Conservation (phyloP, 2,329 filamentous ascomycete species). For the Diplodia seriata region DNA sequence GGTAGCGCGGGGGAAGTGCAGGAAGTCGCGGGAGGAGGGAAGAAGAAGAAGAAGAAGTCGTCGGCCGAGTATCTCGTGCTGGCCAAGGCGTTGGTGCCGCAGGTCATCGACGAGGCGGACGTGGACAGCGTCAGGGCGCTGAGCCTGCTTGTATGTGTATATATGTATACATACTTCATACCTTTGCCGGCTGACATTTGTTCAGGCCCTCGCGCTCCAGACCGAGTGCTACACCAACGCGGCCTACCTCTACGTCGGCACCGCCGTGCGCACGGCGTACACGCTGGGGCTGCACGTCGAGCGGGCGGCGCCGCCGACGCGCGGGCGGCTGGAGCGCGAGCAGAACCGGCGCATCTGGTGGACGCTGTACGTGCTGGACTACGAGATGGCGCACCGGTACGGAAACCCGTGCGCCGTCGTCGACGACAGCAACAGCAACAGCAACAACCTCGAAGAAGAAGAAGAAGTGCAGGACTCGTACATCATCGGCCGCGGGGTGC, state of each 20-base stretch:
- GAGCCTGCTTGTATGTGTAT: slow-evolving; percentile 43
- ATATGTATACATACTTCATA: neutral
- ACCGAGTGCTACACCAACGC: slow-evolving; percentile 46
- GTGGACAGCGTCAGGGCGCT: slow-evolving; percentile 48
- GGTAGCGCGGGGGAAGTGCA: slow-evolving; percentile 38
- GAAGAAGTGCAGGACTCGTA: slow-evolving; percentile 34
- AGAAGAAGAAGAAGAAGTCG: slow-evolving; percentile 34
- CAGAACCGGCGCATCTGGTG: slow-evolving; percentile 49
- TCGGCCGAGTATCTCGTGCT: slow-evolving; percentile 45
- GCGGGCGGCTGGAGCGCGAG: slow-evolving; percentile 42
- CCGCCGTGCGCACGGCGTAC: slow-evolving; percentile 47
- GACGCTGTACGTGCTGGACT: slow-evolving; percentile 47
- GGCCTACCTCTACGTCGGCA: slow-evolving; percentile 48
- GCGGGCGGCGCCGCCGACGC: slow-evolving; percentile 40
- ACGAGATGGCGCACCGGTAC: slow-evolving; percentile 46
- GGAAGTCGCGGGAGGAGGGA: slow-evolving; percentile 25
- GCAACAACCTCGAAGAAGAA: too few species aligned
- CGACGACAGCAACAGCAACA: slow-evolving; percentile 36
- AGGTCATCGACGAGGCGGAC: slow-evolving; percentile 47
- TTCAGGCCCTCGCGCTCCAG: slow-evolving; percentile 42
- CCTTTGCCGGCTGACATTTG: neutral
- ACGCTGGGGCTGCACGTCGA: slow-evolving; percentile 48
- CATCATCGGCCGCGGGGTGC: too few species aligned
- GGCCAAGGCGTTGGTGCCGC: slow-evolving; percentile 44
- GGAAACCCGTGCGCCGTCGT: slow-evolving; percentile 46